A percentile compares a stretch with the other conserved stretches of the same genome.
Conservation (phyloP, 2,329 filamentous ascomycete species). For the Verticillium dahliae region DNA sequence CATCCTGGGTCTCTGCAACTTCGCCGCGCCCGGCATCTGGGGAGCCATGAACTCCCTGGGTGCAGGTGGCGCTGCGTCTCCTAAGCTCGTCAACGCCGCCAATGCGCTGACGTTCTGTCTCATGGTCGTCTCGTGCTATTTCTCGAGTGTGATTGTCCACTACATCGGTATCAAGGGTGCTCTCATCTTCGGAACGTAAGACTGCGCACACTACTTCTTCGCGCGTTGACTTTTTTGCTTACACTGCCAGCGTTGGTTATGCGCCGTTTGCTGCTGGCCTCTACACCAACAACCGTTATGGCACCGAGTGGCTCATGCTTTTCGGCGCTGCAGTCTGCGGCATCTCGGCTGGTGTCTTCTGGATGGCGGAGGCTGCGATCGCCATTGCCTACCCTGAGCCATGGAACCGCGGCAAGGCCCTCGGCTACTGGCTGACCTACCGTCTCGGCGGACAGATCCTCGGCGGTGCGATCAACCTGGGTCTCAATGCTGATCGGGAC, state of each 20-base stretch:
- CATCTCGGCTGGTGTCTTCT: constrained; percentile 65
- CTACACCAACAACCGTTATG: constrained; percentile 67
- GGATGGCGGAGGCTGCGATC: constrained; percentile 70
- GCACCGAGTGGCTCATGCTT: constrained; percentile 61
- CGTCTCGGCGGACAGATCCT: constrained; percentile 59
- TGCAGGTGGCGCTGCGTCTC: constrained; percentile 59
- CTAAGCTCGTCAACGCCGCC: constrained; percentile 62
- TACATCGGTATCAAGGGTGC: constrained; percentile 66
- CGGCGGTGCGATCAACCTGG: constrained; percentile 65
- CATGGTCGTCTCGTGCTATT: constrained; percentile 65
- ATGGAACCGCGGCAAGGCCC: constrained; percentile 55
- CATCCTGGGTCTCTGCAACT: constrained; percentile 64
- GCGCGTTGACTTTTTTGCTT: not conserved
- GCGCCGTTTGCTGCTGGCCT: constrained; percentile 65
- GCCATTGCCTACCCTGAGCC: constrained; percentile 67
- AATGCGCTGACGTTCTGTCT: constrained; percentile 67
- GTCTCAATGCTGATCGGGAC: constrained; percentile 52
- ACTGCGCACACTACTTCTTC: not conserved
- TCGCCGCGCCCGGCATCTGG: constrained; percentile 67
- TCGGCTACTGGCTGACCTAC: constrained; percentile 62
- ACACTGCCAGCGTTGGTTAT: constrained; percentile 48
- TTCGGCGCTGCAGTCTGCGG: constrained; percentile 64
- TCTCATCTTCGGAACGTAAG: constrained; percentile 61
- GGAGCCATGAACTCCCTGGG: constrained; percentile 67
- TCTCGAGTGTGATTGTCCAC: constrained; percentile 56